These are phyloP conservation scores for Trichoderma oligosporum DNA, from an alignment of 2,329 filamentous ascomycete species.

Conservation along the genomic window DNA sequence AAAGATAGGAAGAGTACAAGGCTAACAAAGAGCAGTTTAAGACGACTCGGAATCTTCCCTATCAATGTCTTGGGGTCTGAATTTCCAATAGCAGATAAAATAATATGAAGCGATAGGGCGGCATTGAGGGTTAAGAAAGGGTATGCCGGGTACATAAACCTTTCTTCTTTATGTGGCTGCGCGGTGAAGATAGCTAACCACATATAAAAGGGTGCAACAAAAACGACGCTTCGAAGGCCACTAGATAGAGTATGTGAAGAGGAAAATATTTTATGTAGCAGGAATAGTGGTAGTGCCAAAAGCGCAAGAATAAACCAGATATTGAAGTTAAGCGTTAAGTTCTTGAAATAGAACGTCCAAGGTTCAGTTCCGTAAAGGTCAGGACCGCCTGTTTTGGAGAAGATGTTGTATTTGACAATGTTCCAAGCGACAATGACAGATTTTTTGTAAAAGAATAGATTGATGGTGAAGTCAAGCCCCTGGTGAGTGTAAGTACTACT, in stretches of 20 bases:
- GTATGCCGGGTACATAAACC: conserved; percentile 98
- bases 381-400: conserved; percentile 76
- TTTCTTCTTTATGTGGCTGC: conserved; percentile 95
- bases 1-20: conserved; percentile 60
- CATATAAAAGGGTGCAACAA: conserved; percentile 83
- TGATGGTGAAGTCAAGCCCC: conserved; percentile 66
- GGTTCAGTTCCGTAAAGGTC: conserved; percentile 94
- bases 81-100: conserved; percentile 71
- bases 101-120: conserved; percentile 75
- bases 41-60: conserved; percentile 66
- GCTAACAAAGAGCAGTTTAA: conserved; percentile 67
- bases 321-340: conserved; percentile 91
- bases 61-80: conserved; percentile 62
- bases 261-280: conserved; percentile 66
- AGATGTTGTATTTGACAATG: conserved; percentile 93
- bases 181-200: conserved; percentile 89
- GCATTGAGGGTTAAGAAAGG: conserved; percentile 87
- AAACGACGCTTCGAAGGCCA: conserved; percentile 70
- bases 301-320: conserved; percentile 84
- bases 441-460: conserved; percentile 82
- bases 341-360: conserved; percentile 94
- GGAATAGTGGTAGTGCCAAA: conserved; percentile 67
- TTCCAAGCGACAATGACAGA: conserved; percentile 78
- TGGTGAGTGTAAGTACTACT: conserved; percentile 32
- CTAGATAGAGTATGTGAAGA: conserved; percentile 62